phyloP scores from a whole-genome alignment of 2,329 filamentous ascomycete genomes.

The Alternaria longipes region DNA sequence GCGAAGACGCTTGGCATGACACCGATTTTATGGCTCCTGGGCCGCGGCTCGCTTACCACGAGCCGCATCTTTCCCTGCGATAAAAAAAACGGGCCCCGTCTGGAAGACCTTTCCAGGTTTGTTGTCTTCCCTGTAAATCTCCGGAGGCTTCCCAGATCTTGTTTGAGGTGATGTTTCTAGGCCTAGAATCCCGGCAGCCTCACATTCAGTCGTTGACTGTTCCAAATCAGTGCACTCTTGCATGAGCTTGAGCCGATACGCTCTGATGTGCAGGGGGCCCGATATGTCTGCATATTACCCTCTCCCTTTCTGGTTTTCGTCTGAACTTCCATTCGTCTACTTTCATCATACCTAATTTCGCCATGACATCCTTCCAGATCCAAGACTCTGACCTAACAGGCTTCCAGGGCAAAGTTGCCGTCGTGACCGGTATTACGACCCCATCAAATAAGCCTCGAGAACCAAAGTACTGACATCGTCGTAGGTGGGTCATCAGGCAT shows the following conservation, averaged over 20 bases:
- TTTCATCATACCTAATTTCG: conserved; percentile 6
- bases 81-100: conserved; percentile 4
- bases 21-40: not conserved
- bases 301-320: not conserved
- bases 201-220: not conserved
- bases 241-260: not conserved
- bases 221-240: conserved; percentile 6
- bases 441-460: not conserved
- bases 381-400: conserved; percentile 29
- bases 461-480: not conserved
- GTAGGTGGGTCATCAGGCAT: conserved; percentile 67
- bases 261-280: not conserved
- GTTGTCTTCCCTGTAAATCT: conserved; percentile 9
- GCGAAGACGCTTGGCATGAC: not conserved
- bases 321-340: not conserved
- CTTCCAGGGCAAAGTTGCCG: conserved; percentile 31
- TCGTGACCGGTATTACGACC: conserved; percentile 29
- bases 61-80: conserved; percentile 10
- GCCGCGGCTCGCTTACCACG: not conserved
- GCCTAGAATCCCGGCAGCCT: conserved; percentile 1
- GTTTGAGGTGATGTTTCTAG: conserved; percentile 13
- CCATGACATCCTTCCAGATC: conserved; percentile 34
- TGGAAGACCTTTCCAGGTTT: not conserved
- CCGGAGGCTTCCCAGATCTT: conserved; percentile 2
- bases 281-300: conserved; percentile 13